Conservation (phyloP, 371 early-diverging fungal species). For the Mucor piriformis region DNA sequence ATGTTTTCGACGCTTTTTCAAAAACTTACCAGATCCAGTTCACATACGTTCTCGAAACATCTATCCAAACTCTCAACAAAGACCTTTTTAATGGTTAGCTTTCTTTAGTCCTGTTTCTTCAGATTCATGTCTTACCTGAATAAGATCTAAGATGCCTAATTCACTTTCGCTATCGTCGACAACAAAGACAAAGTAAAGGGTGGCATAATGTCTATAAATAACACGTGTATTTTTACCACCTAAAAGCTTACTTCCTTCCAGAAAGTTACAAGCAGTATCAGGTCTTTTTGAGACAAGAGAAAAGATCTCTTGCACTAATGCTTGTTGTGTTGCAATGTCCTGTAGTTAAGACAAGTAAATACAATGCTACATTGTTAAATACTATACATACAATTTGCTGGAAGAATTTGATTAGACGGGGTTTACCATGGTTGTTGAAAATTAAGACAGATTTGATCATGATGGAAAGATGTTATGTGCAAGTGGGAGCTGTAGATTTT, state of each 20-base stretch:
- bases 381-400: slow-evolving; percentile 73
- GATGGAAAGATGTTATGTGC: not conserved
- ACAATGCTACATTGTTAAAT: not conserved
- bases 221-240: slow-evolving; percentile 89
- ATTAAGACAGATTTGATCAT: slow-evolving; percentile 94
- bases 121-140: slow-evolving; percentile 67
- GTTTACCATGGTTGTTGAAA: slow-evolving; percentile 96
- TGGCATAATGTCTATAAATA: slow-evolving; percentile 91
- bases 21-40: slow-evolving; percentile 82
- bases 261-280: slow-evolving; percentile 89
- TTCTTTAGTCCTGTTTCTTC: not conserved
- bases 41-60: slow-evolving; percentile 95
- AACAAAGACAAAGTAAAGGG: slow-evolving; percentile 96
- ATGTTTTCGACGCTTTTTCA: not conserved
- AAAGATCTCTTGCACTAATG: slow-evolving; percentile 80
- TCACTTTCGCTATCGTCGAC: slow-evolving; percentile 93
- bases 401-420: slow-evolving; percentile 90
- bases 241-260: slow-evolving; percentile 84
- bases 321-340: slow-evolving; percentile 85
- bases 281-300: slow-evolving; percentile 81
- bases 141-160: slow-evolving; percentile 92
- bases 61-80: slow-evolving; percentile 95
- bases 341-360: slow-evolving; percentile 22
- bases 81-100: slow-evolving; percentile 56
- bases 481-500: not conserved